Percentiles rank a stretch among this genome's conserved stretches.
Evolutionary conservation across 1,284 basidiomycete species (phyloP).

Genomic region (Cystobasidiaceae sp.): DNA sequence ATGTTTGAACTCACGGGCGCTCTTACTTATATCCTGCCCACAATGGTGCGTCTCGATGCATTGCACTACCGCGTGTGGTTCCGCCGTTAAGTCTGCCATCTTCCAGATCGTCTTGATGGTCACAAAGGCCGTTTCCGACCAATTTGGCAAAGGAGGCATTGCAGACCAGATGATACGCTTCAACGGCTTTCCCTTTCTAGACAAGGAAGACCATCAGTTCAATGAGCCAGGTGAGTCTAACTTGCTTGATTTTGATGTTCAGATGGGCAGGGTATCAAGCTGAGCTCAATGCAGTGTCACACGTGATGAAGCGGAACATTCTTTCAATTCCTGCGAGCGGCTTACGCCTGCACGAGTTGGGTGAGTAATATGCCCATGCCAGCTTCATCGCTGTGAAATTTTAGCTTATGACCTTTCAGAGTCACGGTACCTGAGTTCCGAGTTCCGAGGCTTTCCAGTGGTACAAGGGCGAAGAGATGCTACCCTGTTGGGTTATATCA

Average conservation of each 20-base stretch:
- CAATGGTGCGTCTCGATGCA: constrained; percentile 65
- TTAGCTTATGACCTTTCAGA: constrained; percentile 51
- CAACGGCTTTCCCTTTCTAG: constrained; percentile 91
- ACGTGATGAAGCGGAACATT: constrained; percentile 80
- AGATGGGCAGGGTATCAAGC: neutral
- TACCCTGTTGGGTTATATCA: constrained; percentile 80
- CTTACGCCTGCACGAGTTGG: constrained; percentile 68
- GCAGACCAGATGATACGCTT: constrained; percentile 96
- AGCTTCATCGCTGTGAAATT: neutral
- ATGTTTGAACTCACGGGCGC: constrained; percentile 99
- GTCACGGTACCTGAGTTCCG: constrained; percentile 60
- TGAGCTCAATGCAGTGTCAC: constrained; percentile 57
- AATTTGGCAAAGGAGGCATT: constrained; percentile 85
- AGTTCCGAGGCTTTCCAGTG: constrained; percentile 88
- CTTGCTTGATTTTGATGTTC: neutral
- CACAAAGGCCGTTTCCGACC: constrained; percentile 96
- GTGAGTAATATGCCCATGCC: constrained; percentile 51
- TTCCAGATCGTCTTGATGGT: constrained; percentile 84
- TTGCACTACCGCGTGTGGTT: neutral
- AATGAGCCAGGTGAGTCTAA: constrained; percentile 73
- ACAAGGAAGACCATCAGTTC: constrained; percentile 82
- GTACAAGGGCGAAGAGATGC: constrained; percentile 54
- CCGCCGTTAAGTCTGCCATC: neutral
- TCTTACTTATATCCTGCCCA: constrained; percentile 92
- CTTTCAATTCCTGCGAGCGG: constrained; percentile 68